Base-by-base conservation (phyloP, 345 rosid species). In the Eucalyptus tenuipes region DNA sequence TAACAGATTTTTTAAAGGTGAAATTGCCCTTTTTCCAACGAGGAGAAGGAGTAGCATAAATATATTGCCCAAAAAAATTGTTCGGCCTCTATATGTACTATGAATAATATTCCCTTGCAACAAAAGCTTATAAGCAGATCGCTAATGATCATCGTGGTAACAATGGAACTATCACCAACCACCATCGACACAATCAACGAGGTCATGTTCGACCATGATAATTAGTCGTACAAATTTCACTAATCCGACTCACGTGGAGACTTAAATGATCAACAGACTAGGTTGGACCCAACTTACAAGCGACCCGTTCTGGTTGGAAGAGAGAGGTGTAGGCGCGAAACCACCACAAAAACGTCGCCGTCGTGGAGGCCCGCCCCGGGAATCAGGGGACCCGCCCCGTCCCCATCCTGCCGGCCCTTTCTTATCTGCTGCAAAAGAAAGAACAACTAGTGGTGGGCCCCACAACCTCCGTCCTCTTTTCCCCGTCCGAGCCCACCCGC, bases 61-160 rank as follows among this genome's bases (percentile, higher is more conserved):
- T 7, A 55, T 22, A 55, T 15, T 4, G 22, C 42, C 40, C 4
- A 33, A 37, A 71, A n/a, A 2, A 31, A 68, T 33, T 3, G 45
- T 20, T 20, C 27, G 20, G 16, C 10, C 5, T 52, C 1, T 9
- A 8, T 52, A 3, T 3, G 7, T 37, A 24, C 5, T 5, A 2
- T 20, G 82, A 37, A 22, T 6, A 6, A 10, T n/a, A n/a, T n/a
- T 15, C 7, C 20, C 75, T n/a, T 15, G 37, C 75, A 64, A 64
- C 18, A 15, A 13, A 64, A 4, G 16, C 10, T 31, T 14, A n/a
- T n/a, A 14, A 64, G 20, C 20, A 59, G 3, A 59, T 25, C 66
- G 5, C 4, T 0, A 3, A 9, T 24, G 61, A 55, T 55, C 61
- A 25, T 55, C 29, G 3, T 13, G 4, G 2, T 7, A 29, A 61